Evolutionary conservation across 1,284 basidiomycete species (phyloP), one percentile per base, ranked within the genome.

Genomic region (Polyporus tsugae): DNA sequence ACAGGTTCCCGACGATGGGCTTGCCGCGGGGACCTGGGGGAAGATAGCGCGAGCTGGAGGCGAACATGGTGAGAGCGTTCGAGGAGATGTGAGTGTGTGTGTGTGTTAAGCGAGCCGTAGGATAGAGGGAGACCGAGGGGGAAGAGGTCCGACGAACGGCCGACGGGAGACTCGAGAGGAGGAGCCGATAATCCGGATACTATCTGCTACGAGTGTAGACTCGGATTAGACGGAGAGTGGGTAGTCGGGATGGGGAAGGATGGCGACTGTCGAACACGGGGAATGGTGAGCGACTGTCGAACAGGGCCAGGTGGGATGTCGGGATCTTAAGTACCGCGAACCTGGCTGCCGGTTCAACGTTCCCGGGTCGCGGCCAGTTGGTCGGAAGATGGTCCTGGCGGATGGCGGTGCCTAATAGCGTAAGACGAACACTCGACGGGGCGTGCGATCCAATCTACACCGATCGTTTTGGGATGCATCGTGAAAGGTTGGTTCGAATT

Each of bases 11-110:
- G 64, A 74, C 35, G 65, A 74, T 59, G 53, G 66, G 67, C 6
- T 62, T 67, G 33, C 73, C 70, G 10, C 61, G 67, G 3, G 71
- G 73, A 38, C 73, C 68, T 7, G 73, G 73, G 33, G 73, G 73
- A 41, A 71, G 70, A 39, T 68, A 62, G 49, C 63, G 69, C 11
- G 58, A 64, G 63, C 44, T 53, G 1, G 65, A 69, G 42, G 57
- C 57, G 15, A 72, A 61, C 10, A 46, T 52, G 39, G 35, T 55
- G 60, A 19, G 57, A 46, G 36, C n/a, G 11, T 42, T 41, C 39
- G 41, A 46, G 15, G 41, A 17, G 22, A 25, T 6, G 25, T 46
- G n/a, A n/a, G n/a, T n/a, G n/a, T n/a, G n/a, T 17, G 13, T 6
- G n/a, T 29, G 60, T 6, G 60, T n/a, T 29, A 39, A n/a, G 39